Percentiles rank a stretch among this genome's conserved stretches.
Evolutionary conservation across 2,329 filamentous ascomycete species (phyloP).

Genomic region (Aspergillus versicolor): DNA sequence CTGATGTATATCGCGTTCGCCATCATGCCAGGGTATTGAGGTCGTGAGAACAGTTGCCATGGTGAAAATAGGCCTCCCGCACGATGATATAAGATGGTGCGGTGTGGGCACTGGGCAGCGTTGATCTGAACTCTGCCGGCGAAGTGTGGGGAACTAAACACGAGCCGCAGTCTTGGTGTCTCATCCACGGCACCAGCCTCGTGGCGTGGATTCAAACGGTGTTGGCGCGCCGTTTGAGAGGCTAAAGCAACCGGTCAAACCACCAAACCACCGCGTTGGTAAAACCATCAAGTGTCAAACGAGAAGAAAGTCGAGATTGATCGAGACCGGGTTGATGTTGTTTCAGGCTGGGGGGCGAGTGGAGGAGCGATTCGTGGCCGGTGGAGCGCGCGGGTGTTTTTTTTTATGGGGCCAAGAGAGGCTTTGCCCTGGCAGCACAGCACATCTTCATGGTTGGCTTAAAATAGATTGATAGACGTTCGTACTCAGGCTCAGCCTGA

Average conservation of each 20-base stretch:
- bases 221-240: too few relatives aligned
- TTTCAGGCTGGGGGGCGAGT: background rate
- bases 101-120: background rate
- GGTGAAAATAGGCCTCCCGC: background rate
- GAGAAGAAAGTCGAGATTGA: background rate
- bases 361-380: constrained; percentile 1
- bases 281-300: background rate
- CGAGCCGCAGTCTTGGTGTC: background rate
- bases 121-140: background rate
- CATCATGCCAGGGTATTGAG: constrained; percentile 56
- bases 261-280: too few relatives aligned
- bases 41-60: constrained; percentile 26
- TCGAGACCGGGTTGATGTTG: background rate
- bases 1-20: constrained; percentile 65
- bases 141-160: background rate
- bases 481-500: background rate
- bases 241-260: too few relatives aligned
- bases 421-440: constrained; percentile 9
- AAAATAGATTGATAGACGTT: constrained; percentile 6
- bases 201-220: background rate
- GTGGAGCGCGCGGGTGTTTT: background rate
- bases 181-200: background rate
- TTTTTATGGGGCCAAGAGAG: constrained; percentile 3
- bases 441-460: background rate
- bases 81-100: background rate